Evolutionary conservation across 2,329 filamentous ascomycete genomes (phyloP), one percentile per base, ranked within the genome.

Genomic region (Colletotrichum sublineola): DNA sequence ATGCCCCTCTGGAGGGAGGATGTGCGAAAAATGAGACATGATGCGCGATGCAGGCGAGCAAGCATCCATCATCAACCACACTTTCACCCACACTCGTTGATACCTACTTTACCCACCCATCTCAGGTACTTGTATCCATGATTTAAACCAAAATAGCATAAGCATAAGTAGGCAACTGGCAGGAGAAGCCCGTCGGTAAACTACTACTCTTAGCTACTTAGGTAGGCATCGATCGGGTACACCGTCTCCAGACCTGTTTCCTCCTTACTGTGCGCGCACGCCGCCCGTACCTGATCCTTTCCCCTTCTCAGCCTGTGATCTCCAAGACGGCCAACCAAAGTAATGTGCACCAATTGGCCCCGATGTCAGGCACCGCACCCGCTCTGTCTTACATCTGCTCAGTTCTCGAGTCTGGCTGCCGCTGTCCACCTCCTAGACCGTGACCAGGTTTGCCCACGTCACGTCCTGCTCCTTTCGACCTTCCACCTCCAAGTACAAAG

Each of bases 241-340:
- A 73, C 70, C 70, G 69, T 65, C 55, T 67, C 48, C 55, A 50
- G 44, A 24, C 44, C 11, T n/a, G 20, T n/a, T 44, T 7, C 44
- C 60, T 62, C 46, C 44, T 33, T 55, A 69, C 66, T 69, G 66
- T 72, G 68, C 40, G 56, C 24, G 56, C 58, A 48, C 24, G 50
- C 50, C 50, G 50, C 24, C 60, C 55, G 70, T 70, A 57, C 70
- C 70, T 73, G 70, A 67, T 61, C 60, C 66, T 64, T 65, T 69
- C 33, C 66, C 70, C 42, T 72, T 72, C 53, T 60, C 60, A 46
- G 66, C 46, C 58, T 58, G 66, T 63, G 58, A 67, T 71, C 63
- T 67, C 57, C 53, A 53, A 52, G 33, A 20, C 14, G 36, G 36
- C 60, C 31, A 50, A 50, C 60, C 40, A 57, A 67, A 67, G 60